Percentiles rank a stretch among this genome's conserved stretches.
Conservation (phyloP, 768 basidiomycete genomes). For the Tephrocybe sp. region DNA sequence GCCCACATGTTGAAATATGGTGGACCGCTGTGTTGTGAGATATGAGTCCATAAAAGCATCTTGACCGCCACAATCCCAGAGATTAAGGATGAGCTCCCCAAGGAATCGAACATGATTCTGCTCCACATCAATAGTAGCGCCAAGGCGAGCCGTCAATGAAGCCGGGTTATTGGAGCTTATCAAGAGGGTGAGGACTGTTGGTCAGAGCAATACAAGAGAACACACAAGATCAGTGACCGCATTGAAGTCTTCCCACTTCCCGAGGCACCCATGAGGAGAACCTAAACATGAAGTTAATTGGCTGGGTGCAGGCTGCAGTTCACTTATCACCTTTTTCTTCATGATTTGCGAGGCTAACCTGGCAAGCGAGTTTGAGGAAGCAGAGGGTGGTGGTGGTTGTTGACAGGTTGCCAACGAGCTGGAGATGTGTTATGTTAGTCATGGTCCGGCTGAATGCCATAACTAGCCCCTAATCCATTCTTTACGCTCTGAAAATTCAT, state of each 20-base stretch:
- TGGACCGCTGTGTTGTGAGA: conserved; percentile 86
- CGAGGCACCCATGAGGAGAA: conserved; percentile 96
- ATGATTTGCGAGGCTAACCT: conserved; percentile 27
- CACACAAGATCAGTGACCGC: conserved; percentile 98
- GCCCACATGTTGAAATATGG: conserved; percentile 94
- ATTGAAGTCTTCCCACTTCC: conserved; percentile 96
- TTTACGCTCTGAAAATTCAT: neutral
- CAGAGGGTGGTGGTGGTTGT: conserved; percentile 8
- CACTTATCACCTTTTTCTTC: conserved; percentile 58
- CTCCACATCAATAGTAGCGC: conserved; percentile 97
- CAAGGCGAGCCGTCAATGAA: conserved; percentile 84
- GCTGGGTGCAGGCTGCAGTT: conserved; percentile 11
- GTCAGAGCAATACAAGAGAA: conserved; percentile 13
- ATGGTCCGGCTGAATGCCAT: conserved; percentile 3
- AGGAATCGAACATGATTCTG: conserved; percentile 97
- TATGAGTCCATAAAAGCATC: conserved; percentile 98
- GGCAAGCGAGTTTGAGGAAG: conserved; percentile 8
- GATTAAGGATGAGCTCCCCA: conserved; percentile 90
- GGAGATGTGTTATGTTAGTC: conserved; percentile 9
- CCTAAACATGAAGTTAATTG: conserved; percentile 47
- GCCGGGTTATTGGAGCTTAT: conserved; percentile 93
- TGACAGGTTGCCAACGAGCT: conserved; percentile 13
- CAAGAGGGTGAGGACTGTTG: conserved; percentile 5
- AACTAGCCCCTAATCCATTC: too few relatives aligned
- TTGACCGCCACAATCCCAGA: conserved; percentile 99